Evolutionary conservation across 2,329 filamentous ascomycete species (phyloP).

Genomic region (Colletotrichum cereale): DNA sequence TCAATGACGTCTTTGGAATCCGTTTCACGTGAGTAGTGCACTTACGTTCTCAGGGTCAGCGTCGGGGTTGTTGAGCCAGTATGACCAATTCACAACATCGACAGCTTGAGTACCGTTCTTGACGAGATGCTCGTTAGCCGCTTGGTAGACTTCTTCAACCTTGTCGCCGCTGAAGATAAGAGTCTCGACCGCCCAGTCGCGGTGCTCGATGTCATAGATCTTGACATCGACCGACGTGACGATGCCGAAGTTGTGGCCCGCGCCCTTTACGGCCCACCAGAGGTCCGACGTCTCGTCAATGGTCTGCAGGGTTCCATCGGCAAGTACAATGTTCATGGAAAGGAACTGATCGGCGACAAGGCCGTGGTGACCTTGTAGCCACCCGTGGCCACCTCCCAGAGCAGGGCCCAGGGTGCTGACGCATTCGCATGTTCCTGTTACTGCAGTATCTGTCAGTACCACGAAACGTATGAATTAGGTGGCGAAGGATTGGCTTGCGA

Average conservation of each 20-base stretch:
- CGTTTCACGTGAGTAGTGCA: background rate
- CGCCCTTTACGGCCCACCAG: slow-evolving; percentile 69
- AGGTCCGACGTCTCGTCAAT: slow-evolving; percentile 61
- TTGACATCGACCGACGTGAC: slow-evolving; percentile 63
- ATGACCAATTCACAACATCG: slow-evolving; percentile 64
- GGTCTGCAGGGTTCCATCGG: slow-evolving; percentile 57
- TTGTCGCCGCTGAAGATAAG: slow-evolving; percentile 62
- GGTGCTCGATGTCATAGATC: slow-evolving; percentile 59
- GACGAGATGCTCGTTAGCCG: slow-evolving; percentile 59
- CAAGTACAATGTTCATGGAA: slow-evolving; percentile 64
- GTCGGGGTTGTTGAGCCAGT: slow-evolving; percentile 57
- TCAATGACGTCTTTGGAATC: background rate
- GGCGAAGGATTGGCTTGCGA: slow-evolving; percentile 5
- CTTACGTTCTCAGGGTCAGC: slow-evolving; percentile 56
- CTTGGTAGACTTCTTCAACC: slow-evolving; percentile 60
- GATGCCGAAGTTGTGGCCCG: slow-evolving; percentile 71
- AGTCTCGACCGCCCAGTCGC: slow-evolving; percentile 57
- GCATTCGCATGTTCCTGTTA: slow-evolving; percentile 66
- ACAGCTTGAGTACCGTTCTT: slow-evolving; percentile 57
- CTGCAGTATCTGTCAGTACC: slow-evolving; percentile 42
- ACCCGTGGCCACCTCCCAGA: slow-evolving; percentile 70
- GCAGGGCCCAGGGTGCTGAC: slow-evolving; percentile 62
- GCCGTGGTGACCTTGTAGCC: slow-evolving; percentile 65
- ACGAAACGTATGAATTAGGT: background rate
- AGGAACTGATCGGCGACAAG: slow-evolving; percentile 66